A percentile compares a stretch with the other conserved stretches of the same genome.
Evolutionary conservation across 2,329 filamentous ascomycete species (phyloP).

Genomic region (Calonectria pauciramosa): DNA sequence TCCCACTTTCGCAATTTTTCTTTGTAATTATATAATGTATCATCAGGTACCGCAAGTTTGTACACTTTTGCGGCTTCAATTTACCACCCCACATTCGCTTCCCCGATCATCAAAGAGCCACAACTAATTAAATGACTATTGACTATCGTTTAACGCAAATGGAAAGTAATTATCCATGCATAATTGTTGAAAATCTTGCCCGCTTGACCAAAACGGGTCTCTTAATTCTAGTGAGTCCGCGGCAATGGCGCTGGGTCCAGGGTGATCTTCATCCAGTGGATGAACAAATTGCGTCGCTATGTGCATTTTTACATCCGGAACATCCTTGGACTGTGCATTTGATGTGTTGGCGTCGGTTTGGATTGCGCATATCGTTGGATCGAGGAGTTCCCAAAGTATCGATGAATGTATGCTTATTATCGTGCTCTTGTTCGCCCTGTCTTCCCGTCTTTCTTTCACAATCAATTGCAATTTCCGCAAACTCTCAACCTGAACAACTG

Average conservation of each 20-base stretch:
- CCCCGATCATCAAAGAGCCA: neutral
- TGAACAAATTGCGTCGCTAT: neutral
- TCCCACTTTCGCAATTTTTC: neutral
- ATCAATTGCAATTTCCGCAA: neutral
- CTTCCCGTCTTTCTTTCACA: neutral
- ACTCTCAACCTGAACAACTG: neutral
- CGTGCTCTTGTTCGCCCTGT: neutral
- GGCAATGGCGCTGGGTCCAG: neutral
- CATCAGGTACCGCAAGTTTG: neutral
- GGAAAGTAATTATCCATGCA: neutral
- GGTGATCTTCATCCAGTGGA: neutral
- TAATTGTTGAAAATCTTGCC: slow-evolving; percentile 1
- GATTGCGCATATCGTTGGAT: neutral
- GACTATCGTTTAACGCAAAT: neutral
- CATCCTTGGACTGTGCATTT: neutral
- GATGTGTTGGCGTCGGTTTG: neutral
- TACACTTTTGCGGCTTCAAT: neutral
- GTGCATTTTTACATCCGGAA: slow-evolving; percentile 2
- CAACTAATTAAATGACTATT: neutral
- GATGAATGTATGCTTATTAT: neutral
- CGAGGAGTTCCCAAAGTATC: neutral
- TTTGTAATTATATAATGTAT: neutral
- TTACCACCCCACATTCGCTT: neutral
- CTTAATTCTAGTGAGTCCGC: neutral
- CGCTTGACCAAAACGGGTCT: neutral